Base-by-base conservation (phyloP, 2,329 filamentous ascomycete species). In the Madurella mycetomatis region DNA sequence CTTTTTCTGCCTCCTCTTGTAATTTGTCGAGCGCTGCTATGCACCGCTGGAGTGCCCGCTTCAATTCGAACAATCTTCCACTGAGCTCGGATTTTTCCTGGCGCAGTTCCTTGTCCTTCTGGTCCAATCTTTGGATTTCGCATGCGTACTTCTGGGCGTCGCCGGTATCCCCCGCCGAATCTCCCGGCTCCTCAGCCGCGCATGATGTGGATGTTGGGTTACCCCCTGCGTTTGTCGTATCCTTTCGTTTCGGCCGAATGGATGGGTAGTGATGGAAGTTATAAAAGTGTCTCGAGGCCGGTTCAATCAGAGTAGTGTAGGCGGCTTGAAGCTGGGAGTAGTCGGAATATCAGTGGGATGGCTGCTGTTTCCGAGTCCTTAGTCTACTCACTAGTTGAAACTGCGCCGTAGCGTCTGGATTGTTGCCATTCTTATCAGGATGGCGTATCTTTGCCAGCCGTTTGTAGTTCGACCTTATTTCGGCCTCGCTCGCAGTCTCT, bases 381-480 rank as follows among this genome's bases (percentile, higher is more conserved):
- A 9, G 12, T 31, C 19, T 11, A 16, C 41, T 2, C 31, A 64
- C 63, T 46, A 58, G 51, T 39, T 66, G 62, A 19, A 65, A 66
- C 9, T 58, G 58, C 1, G 59, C 57, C 2, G 65, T 66, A 4
- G 65, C 64, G 5, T 60, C 41, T 1, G 61, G 58, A 12, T 65
- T 63, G 9, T 42, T 39, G 0, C 32, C 54, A 34, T 63, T 63
- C 47, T 66, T 64, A 56, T 65, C 64, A 0, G 65, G 64, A 25
- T 66, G 64, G 37, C 48, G 59, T 37, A 60, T 41, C 42, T 49
- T 60, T 0, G 62, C 65, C 2, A 67, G 57, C 4, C 57, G 59
- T 9, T 55, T 56, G 51, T 64, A 67, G 42, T 56, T 63, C 1
- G 59, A 49, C 18, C 47, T 45, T 9, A 67, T 57, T 4, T 47